Percentiles rank a stretch among this genome's conserved stretches.
Evolutionary conservation across 1,284 basidiomycete species (phyloP).

Genomic region (Volvariella surrecta): DNA sequence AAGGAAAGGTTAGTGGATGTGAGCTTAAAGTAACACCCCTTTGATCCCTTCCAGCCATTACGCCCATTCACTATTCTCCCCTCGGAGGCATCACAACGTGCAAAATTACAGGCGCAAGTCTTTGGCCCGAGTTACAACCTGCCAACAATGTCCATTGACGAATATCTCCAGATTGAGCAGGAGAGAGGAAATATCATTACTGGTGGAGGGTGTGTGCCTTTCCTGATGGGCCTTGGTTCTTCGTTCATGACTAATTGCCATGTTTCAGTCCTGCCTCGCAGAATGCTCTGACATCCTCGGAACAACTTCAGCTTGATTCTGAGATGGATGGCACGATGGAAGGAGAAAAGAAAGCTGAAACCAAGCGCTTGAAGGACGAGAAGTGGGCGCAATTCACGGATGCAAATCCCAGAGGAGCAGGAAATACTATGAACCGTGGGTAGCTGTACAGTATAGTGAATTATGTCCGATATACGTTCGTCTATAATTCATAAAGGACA

Average conservation of each 20-base stretch:
- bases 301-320: conserved; percentile 69
- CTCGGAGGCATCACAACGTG: conserved; percentile 54
- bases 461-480: not conserved
- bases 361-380: conserved; percentile 77
- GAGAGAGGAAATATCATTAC: conserved; percentile 81
- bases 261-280: conserved; percentile 50
- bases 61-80: conserved; percentile 91
- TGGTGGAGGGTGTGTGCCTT: conserved; percentile 68
- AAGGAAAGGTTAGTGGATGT: conserved; percentile 58
- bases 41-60: conserved; percentile 45
- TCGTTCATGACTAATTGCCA: conserved; percentile 19
- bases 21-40: not conserved
- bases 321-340: conserved; percentile 77
- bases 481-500: not conserved
- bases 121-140: conserved; percentile 84
- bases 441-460: conserved; percentile 20
- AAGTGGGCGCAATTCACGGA: conserved; percentile 84
- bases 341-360: conserved; percentile 68
- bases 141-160: conserved; percentile 95
- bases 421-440: conserved; percentile 94
- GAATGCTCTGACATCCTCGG: conserved; percentile 60
- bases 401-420: conserved; percentile 72
- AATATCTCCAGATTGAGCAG: conserved; percentile 86
- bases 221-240: conserved; percentile 7
- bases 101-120: conserved; percentile 69